phyloP scores from a whole-genome alignment of 805 yeast genomes.

The Starmerella apis region DNA sequence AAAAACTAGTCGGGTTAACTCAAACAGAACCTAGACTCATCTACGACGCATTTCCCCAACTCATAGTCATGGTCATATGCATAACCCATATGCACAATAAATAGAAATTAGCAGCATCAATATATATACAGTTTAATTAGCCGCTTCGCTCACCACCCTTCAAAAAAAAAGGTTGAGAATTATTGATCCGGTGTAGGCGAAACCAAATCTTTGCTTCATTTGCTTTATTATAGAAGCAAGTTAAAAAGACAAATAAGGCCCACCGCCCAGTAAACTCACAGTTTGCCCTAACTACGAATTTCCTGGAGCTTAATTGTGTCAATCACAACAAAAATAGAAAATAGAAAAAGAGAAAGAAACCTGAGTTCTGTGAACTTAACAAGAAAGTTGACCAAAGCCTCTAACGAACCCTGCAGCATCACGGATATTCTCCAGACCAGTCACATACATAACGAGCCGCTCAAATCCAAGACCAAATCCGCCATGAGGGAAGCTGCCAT shows the following conservation, averaged over 20 bases:
- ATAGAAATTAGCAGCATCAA: too few relatives aligned
- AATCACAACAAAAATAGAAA: background rate
- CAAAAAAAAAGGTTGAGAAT: too few relatives aligned
- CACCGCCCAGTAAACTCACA: too few relatives aligned
- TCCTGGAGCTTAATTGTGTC: background rate
- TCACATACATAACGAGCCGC: slow-evolving; percentile 61
- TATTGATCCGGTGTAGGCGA: background rate
- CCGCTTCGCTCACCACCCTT: background rate
- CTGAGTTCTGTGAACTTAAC: slow-evolving; percentile 30
- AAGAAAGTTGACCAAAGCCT: slow-evolving; percentile 45
- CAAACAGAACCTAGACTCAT: too few relatives aligned
- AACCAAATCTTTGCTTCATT: background rate
- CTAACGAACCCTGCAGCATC: slow-evolving; percentile 87
- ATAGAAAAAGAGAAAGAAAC: too few relatives aligned
- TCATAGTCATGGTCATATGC: too few relatives aligned
- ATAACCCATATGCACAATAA: too few relatives aligned
- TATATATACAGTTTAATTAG: slow-evolving; percentile 10
- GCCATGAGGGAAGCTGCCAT: slow-evolving; percentile 87
- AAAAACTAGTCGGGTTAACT: too few relatives aligned
- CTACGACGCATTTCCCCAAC: too few relatives aligned
- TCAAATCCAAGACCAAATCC: slow-evolving; percentile 97
- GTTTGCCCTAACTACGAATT: background rate
- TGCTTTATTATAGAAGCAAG: too few relatives aligned
- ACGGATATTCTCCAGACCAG: slow-evolving; percentile 65
- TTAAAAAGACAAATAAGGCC: too few relatives aligned